phyloP scores from a whole-genome alignment of 768 basidiomycete genomes.

The Auricularia sp. region DNA sequence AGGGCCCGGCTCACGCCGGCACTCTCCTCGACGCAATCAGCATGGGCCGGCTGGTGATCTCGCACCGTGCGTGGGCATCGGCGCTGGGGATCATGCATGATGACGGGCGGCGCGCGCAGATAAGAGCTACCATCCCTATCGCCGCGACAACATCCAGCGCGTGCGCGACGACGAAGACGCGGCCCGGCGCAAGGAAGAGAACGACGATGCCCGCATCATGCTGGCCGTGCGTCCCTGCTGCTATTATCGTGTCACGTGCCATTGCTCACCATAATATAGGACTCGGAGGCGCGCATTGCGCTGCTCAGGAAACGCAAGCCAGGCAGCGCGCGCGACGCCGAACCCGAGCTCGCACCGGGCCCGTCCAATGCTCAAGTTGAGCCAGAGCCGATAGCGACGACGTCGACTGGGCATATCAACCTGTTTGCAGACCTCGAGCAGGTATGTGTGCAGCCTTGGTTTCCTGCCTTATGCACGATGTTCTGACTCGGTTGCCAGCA shows the following conservation, averaged over 20 bases:
- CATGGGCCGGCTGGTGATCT: constrained; percentile 84
- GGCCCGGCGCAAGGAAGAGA: constrained; percentile 52
- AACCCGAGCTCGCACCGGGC: background rate
- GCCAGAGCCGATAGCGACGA: constrained; percentile 9
- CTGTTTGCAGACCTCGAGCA: constrained; percentile 76
- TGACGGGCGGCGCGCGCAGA: constrained; percentile 17
- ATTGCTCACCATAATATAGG: constrained; percentile 30
- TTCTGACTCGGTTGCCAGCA: constrained; percentile 21
- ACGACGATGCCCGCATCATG: constrained; percentile 61
- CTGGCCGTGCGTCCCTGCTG: constrained; percentile 46
- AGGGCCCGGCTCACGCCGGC: background rate
- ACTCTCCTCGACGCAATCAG: constrained; percentile 5
- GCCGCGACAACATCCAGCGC: constrained; percentile 74
- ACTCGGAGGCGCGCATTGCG: constrained; percentile 70
- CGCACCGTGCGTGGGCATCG: constrained; percentile 37
- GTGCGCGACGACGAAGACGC: constrained; percentile 78
- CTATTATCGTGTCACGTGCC: background rate
- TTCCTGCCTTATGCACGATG: too few species aligned
- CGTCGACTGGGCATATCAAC: constrained; percentile 58
- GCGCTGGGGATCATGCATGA: background rate
- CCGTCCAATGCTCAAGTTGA: background rate
- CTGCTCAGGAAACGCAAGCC: constrained; percentile 48
- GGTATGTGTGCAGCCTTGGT: constrained; percentile 15
- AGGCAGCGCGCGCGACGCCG: constrained; percentile 27
- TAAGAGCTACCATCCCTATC: constrained; percentile 84